phyloP scores from a whole-genome alignment of 2,329 filamentous ascomycete genomes.

The Teratosphaeria epicoccoides region DNA sequence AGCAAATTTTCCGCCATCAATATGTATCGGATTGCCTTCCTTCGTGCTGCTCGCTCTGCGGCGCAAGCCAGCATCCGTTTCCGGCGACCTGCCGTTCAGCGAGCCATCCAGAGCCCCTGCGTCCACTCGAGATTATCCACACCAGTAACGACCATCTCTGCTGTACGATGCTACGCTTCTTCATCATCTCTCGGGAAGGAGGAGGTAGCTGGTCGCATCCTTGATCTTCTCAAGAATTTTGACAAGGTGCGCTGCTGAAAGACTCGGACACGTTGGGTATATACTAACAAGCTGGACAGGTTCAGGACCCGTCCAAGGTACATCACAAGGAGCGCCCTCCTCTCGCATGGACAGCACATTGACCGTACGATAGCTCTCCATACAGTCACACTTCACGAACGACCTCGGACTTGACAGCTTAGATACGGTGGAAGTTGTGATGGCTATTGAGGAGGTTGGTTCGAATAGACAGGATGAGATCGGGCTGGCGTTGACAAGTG shows the following conservation, averaged over 20 bases:
- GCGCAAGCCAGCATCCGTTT: constrained; percentile 28
- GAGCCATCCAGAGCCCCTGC: constrained; percentile 47
- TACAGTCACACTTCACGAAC: constrained; percentile 83
- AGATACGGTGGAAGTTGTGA: constrained; percentile 98
- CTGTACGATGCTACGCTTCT: constrained; percentile 78
- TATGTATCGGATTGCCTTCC: constrained; percentile 84
- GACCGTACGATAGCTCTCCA: constrained; percentile 55
- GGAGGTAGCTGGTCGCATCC: constrained; percentile 84
- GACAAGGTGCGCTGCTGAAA: constrained; percentile 64
- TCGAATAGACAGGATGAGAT: constrained; percentile 7
- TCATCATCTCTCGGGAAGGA: constrained; percentile 65
- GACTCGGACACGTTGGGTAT: neutral
- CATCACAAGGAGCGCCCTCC: neutral
- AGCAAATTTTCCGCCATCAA: constrained; percentile 26
- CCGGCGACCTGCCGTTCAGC: constrained; percentile 45
- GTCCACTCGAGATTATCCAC: constrained; percentile 50
- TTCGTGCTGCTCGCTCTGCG: constrained; percentile 59
- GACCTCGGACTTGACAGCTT: constrained; percentile 94
- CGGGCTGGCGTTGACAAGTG: constrained; percentile 25
- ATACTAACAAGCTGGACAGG: constrained; percentile 37
- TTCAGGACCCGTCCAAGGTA: constrained; percentile 51
- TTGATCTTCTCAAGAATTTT: constrained; percentile 87
- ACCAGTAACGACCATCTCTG: constrained; percentile 55
- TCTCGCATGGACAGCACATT: constrained; percentile 10
- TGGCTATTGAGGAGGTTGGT: constrained; percentile 94